Evolutionary conservation across 495 filamentous ascomycete species (phyloP).

Genomic region (Tuber magnatum): DNA sequence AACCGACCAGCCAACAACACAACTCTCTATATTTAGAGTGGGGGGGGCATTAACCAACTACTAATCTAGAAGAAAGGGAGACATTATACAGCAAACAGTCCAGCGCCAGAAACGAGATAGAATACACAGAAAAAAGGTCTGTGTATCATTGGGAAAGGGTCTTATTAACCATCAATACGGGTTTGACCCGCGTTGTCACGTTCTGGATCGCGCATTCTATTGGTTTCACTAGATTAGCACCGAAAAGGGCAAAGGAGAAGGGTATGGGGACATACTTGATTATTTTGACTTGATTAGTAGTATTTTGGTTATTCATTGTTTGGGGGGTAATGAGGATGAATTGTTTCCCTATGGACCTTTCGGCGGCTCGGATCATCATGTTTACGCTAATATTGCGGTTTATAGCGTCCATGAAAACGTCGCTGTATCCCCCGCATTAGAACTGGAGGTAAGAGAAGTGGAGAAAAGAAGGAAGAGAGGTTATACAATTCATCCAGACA

Average conservation of each 20-base stretch:
- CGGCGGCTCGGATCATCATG: conserved; percentile 73
- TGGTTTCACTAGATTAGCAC: conserved; percentile 8
- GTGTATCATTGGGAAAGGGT: background rate
- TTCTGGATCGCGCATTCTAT: conserved; percentile 34
- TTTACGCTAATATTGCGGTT: conserved; percentile 89
- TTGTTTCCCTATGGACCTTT: conserved; percentile 77
- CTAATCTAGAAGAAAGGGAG: background rate
- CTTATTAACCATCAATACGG: conserved; percentile 20
- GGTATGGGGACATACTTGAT: conserved; percentile 56
- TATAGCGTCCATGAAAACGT: conserved; percentile 98
- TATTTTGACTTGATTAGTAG: conserved; percentile 70
- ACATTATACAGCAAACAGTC: background rate
- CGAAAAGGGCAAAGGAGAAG: background rate
- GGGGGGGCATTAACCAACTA: background rate
- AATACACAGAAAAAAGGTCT: background rate
- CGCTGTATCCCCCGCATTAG: conserved; percentile 48
- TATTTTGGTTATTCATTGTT: conserved; percentile 63
- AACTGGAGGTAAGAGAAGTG: background rate
- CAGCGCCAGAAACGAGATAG: background rate
- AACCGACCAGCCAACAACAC: background rate
- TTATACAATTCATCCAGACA: conserved; percentile 90
- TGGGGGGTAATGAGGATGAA: conserved; percentile 97
- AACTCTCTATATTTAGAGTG: background rate
- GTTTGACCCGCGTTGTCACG: conserved; percentile 32
- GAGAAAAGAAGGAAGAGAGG: conserved; percentile 10